Conservation (phyloP, 306 rosid species). For the Boehmeria nivea region DNA sequence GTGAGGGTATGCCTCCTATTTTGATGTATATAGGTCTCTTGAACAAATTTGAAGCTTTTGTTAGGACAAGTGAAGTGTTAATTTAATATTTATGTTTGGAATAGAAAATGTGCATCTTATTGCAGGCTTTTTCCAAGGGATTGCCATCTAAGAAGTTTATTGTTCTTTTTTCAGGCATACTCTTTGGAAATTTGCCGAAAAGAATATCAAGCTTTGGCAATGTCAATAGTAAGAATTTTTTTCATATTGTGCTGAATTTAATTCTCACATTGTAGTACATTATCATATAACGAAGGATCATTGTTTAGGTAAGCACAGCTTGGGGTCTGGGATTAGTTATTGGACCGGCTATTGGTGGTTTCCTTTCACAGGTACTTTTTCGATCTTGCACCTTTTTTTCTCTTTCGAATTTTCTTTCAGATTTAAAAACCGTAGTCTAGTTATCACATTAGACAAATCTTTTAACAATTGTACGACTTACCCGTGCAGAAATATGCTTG, state of each 20-base stretch:
- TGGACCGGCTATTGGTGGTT: slow-evolving; percentile 84
- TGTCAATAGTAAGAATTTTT: slow-evolving; percentile 50
- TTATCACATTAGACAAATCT: no score
- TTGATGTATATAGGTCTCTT: not conserved
- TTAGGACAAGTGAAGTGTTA: no score
- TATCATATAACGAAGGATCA: not conserved
- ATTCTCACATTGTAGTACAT: not conserved
- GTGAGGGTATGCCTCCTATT: slow-evolving; percentile 43
- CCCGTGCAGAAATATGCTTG: no score
- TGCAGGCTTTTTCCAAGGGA: no score
- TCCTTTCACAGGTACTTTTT: slow-evolving; percentile 61
- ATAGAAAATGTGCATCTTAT: no score
- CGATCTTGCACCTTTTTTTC: not conserved
- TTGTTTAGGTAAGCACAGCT: slow-evolving; percentile 55
- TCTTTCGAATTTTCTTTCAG: no score
- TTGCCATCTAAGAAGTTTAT: not conserved
- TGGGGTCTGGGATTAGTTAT: slow-evolving; percentile 67
- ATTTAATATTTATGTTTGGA: no score
- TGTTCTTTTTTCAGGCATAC: slow-evolving; percentile 51
- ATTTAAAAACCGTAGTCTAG: no score
- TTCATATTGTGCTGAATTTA: not conserved
- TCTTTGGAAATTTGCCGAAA: slow-evolving; percentile 53
- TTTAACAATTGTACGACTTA: no score
- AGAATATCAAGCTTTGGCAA: slow-evolving; percentile 60
- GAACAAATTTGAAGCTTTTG: no score